Conservation (phyloP, 345 rosid species). For the Eucalyptus camaldulensis region DNA sequence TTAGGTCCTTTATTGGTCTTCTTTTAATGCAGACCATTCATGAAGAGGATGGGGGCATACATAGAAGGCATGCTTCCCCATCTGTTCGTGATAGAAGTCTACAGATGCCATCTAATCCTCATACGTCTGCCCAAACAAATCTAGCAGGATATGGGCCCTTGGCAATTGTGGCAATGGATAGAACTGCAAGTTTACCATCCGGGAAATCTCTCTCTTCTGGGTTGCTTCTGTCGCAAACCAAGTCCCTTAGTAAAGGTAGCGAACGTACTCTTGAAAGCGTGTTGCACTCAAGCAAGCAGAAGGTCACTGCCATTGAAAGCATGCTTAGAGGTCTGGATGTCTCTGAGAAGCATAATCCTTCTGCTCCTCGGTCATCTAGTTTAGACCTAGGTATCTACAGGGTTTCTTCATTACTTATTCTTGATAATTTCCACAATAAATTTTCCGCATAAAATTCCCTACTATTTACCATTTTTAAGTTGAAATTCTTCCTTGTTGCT, state of each 20-base stretch:
- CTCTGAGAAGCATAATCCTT: constrained; percentile 77
- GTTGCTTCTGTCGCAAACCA: constrained; percentile 61
- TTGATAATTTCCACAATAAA: neutral
- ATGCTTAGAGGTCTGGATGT: constrained; percentile 94
- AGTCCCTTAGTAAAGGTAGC: constrained; percentile 49
- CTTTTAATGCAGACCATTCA: constrained; percentile 46
- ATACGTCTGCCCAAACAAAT: constrained; percentile 38
- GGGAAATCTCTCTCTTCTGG: constrained; percentile 74
- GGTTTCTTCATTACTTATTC: neutral
- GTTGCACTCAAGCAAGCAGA: constrained; percentile 94
- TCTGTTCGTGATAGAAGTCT: constrained; percentile 81
- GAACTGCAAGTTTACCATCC: constrained; percentile 64
- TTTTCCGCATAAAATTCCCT: neutral
- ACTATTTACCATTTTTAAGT: constrained; percentile 10
- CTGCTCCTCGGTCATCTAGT: constrained; percentile 73
- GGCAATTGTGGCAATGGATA: constrained; percentile 95
- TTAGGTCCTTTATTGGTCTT: neutral
- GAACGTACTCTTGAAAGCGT: constrained; percentile 97
- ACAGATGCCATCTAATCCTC: constrained; percentile 42
- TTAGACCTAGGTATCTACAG: constrained; percentile 83
- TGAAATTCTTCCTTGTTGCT: constrained; percentile 38
- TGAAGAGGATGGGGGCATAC: constrained; percentile 95
- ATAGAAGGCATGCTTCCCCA: constrained; percentile 96
- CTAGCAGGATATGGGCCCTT: constrained; percentile 91
- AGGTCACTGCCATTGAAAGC: constrained; percentile 97